Evolutionary conservation across 208 protist genomes (phyloP), one percentile per base, ranked within the genome.

Genomic region (Vickermania ingenoplastis): DNA sequence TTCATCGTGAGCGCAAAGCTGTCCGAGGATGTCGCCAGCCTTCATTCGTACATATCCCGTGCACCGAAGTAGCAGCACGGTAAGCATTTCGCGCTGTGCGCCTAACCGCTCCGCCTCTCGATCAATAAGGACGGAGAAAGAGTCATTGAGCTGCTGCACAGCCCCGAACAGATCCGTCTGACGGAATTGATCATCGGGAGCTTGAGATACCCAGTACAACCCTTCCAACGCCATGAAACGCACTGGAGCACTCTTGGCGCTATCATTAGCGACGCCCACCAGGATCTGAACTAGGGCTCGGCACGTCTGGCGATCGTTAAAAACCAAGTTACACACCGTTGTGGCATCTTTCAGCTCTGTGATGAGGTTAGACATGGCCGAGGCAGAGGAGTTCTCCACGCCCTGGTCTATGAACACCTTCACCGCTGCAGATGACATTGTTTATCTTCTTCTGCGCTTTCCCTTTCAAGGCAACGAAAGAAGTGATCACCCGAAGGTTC

Each of bases 11-110:
- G 60, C 67, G 52, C 73, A 94, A 14, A 87, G 65, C 65, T 94
- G 80, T 53, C 79, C 67, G 29, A 94, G 65, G 49, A 92, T 26
- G 64, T 89, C 82, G 14, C 75, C 82, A 36, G 81, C 75, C 54
- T 75, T 69, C 26, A 89, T 58, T 51, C 75, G 70, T n/a, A 59
- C 64, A 71, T 91, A 94, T 41, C 77, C 77, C 22, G 75, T 86
- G 74, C 79, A 86, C 61, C 88, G 83, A 45, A 92, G 80, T 7
- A 94, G 77, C 13, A 94, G 68, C 55, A 89, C 74, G 0, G 73
- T 83, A 14, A 94, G 59, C 80, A 90, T 89, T 59, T 87, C 81
- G 13, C 71, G 67, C 58, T 79, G 81, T 0, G 61, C 60, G 30
- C 59, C 63, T 23, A 80, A 60, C 52, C 28, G 56, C 21, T 59